Evolutionary conservation across 441 rosid genomes (phyloP), one percentile per base, ranked within the genome.

Genomic region (Rhodomyrtus psidioides): DNA sequence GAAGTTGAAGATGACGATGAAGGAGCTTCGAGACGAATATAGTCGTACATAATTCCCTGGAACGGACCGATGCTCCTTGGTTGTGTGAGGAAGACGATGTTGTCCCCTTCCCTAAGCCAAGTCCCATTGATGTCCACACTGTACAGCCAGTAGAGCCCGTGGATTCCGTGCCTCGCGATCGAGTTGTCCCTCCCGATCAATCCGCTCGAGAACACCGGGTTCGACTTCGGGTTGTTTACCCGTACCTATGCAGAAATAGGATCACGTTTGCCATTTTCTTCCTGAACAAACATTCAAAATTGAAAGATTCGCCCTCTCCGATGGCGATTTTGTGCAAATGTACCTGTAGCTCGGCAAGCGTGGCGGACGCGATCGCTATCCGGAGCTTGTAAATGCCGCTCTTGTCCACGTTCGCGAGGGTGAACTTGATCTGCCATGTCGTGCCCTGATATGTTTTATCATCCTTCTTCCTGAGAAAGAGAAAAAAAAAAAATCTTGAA

Each of bases 81-180:
- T 2, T 86, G 85, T 16, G 85, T 55, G 30, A 86, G 59, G 65
- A 82, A 83, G 55, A 86, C 8, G 30, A 46, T 86, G 65, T 86
- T 86, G 60, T 83, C 84, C 34, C 88, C 88, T 44, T 54, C 55
- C 34, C 59, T 55, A 9, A 86, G 83, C 53, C 16, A 13, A 24
- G 57, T 30, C 53, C 88, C 81, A 21, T 79, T 55, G 42, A 87
- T 59, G 46, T 84, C 81, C 44, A 79, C 58, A 23, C 55, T 87
- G 86, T 75, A 87, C 42, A 87, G 6, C 60, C 81, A 82, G 86
- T 87, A 84, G 44, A 87, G 57, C 58, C 88, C 88, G 55, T 84
- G 88, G 56, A 87, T 87, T 27, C 88, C 88, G 58, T 87, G 88
- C 49, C 88, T 84, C 23, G 88, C 86, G 9, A 87, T 81, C 57